phyloP scores from a whole-genome alignment of 2,329 filamentous ascomycete genomes.

The Alternaria burnsii region DNA sequence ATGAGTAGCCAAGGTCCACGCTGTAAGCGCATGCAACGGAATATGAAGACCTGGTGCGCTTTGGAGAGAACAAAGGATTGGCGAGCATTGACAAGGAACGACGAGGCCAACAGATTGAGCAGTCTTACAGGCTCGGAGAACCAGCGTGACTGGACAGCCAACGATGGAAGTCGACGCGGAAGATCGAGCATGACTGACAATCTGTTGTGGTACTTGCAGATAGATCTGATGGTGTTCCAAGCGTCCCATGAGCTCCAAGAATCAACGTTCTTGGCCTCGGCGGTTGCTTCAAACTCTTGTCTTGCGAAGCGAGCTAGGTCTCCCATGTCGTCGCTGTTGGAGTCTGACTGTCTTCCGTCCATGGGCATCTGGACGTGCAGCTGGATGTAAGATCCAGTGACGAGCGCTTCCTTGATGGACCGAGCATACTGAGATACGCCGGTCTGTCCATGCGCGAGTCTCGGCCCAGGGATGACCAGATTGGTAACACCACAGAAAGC shows the following conservation, averaged over 20 bases:
- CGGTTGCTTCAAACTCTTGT: slow-evolving; percentile 48
- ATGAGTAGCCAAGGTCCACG: slow-evolving; percentile 68
- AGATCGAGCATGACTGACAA: slow-evolving; percentile 75
- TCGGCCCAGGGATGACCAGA: slow-evolving; percentile 82
- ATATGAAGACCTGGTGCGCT: slow-evolving; percentile 65
- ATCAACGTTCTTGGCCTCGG: slow-evolving; percentile 61
- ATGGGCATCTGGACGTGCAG: slow-evolving; percentile 85
- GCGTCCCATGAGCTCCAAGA: slow-evolving; percentile 88
- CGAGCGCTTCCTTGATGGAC: slow-evolving; percentile 80
- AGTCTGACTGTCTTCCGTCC: slow-evolving; percentile 73
- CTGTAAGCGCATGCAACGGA: slow-evolving; percentile 65
- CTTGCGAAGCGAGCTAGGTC: slow-evolving; percentile 61
- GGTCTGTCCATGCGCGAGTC: slow-evolving; percentile 65
- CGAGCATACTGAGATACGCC: slow-evolving; percentile 79
- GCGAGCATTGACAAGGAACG: slow-evolving; percentile 66
- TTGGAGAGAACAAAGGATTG: slow-evolving; percentile 68
- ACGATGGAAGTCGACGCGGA: slow-evolving; percentile 66
- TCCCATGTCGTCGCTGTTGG: slow-evolving; percentile 61
- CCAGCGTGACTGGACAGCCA: slow-evolving; percentile 67
- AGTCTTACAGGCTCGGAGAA: slow-evolving; percentile 69
- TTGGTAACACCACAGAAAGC: slow-evolving; percentile 91
- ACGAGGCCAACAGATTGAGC: slow-evolving; percentile 61
- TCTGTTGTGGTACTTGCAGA: slow-evolving; percentile 84
- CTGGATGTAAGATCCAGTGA: slow-evolving; percentile 77
- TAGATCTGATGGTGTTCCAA: slow-evolving; percentile 86